Evolutionary conservation across 2,329 filamentous ascomycete species (phyloP).

Genomic region (Epichloe scottii): DNA sequence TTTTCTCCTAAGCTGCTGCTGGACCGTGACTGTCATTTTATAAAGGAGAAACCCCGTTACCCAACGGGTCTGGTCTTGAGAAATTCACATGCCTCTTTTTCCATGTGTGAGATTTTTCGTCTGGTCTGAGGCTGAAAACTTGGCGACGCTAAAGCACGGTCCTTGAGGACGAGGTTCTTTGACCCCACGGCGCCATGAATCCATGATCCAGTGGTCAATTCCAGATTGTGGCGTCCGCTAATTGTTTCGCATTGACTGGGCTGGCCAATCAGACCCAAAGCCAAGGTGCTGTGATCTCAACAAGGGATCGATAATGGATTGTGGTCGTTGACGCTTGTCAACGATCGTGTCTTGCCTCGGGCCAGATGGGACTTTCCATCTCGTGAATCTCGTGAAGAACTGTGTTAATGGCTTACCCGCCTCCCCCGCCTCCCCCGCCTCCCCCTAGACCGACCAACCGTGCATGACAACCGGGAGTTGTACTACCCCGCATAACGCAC

Average conservation of each 20-base stretch:
- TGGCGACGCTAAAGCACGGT: neutral
- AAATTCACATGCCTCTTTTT: neutral
- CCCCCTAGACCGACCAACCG: no score
- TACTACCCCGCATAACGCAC: neutral
- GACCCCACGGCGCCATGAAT: no score
- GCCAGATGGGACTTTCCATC: neutral
- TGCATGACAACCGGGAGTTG: neutral
- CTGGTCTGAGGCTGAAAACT: neutral
- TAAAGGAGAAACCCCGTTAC: neutral
- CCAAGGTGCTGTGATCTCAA: neutral
- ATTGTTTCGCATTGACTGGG: neutral
- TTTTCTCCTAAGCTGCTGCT: neutral
- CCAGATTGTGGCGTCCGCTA: neutral
- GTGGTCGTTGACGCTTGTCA: neutral
- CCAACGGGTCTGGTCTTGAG: no score
- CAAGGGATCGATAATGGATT: neutral
- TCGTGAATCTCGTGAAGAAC: neutral
- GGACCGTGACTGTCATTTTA: neutral
- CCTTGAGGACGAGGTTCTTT: neutral
- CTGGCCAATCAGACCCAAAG: neutral
- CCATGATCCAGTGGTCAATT: neutral
- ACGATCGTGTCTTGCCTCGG: no score
- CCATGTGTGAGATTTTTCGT: no score
- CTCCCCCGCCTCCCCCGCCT: no score
- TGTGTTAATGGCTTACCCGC: no score